Evolutionary conservation across 2,329 filamentous ascomycete species (phyloP), one percentile per base, ranked within the genome.

Genomic region (Paecilomyces niveus): DNA sequence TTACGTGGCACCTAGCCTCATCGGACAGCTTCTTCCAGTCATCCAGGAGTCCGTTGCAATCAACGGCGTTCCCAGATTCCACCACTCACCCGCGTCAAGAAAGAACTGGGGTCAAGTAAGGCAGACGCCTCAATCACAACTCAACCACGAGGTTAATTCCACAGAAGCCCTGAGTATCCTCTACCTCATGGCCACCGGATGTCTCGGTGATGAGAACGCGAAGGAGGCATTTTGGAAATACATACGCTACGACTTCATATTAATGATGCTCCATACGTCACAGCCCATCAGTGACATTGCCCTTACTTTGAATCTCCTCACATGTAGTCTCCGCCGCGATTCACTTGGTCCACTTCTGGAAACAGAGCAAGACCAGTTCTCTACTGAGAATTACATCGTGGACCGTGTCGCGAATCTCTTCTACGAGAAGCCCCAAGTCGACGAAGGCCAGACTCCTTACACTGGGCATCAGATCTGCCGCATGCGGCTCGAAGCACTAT

Each of bases 381-480:
- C 71, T 31, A 74, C 74, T 26, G 76, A 81, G 61, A 72, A 72
- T 32, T 77, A 77, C 61, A 78, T 83, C 26, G 74, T 87, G 53
- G 81, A 84, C 57, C 81, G 83, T 8, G 74, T 86, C 4, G 82
- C 82, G 1, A 80, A 78, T 56, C 74, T 87, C 22, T 76, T 88
- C 15, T 81, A 79, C 63, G 83, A 87, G 59, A 75, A 69, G 1
- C 82, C 80, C 0, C 70, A 73, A 32, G 72, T 74, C 22, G 74
- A 78, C 33, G 75, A 80, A 62, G 77, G 77, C 1, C 64, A 74
- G 31, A 63, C 72, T 8, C 71, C 74, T 1, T 78, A 76, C 60
- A 70, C 68, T 18, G 63, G 70, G 7, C 62, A 68, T 8, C 70
- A 78, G 33, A 72, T 78, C 35, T 73, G 71, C 53, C 68, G 72